Evolutionary conservation across 192 early-diverging fungal species (phyloP).

Genomic region (Coemansia sp.): DNA sequence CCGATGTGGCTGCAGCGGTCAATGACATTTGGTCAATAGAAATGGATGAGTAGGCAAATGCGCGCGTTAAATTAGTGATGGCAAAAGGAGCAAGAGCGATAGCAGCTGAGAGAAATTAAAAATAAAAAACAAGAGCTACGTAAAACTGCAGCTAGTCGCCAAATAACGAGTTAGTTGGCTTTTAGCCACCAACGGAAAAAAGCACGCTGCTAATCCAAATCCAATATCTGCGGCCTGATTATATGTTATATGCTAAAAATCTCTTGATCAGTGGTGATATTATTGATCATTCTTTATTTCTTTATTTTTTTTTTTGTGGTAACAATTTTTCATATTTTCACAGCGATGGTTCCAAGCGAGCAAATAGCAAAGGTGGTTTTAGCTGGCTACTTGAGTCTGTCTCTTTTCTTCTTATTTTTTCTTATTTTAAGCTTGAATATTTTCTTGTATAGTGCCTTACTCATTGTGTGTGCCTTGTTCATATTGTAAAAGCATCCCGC

Average conservation of each 20-base stretch:
- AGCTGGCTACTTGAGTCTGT: neutral
- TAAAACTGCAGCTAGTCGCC: too few relatives aligned
- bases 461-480: neutral
- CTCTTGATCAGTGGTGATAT: too few relatives aligned
- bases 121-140: too few relatives aligned
- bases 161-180: too few relatives aligned
- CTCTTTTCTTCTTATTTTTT: neutral
- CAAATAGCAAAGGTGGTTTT: neutral
- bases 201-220: too few relatives aligned
- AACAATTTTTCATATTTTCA: neutral
- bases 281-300: too few relatives aligned
- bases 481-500: neutral
- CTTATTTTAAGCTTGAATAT: neutral
- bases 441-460: neutral
- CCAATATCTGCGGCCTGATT: too few relatives aligned
- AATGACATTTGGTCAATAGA: neutral
- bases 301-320: neutral
- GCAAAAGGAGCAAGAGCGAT: too few relatives aligned
- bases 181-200: too few relatives aligned
- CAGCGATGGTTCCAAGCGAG: neutral
- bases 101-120: too few relatives aligned
- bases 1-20: constrained; percentile 13
- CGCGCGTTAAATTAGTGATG: too few relatives aligned
- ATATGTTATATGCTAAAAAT: too few relatives aligned
- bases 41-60: neutral